phyloP scores from a whole-genome alignment of 1,139 yeast species.

The Kurtzmaniella quercitrusa region DNA sequence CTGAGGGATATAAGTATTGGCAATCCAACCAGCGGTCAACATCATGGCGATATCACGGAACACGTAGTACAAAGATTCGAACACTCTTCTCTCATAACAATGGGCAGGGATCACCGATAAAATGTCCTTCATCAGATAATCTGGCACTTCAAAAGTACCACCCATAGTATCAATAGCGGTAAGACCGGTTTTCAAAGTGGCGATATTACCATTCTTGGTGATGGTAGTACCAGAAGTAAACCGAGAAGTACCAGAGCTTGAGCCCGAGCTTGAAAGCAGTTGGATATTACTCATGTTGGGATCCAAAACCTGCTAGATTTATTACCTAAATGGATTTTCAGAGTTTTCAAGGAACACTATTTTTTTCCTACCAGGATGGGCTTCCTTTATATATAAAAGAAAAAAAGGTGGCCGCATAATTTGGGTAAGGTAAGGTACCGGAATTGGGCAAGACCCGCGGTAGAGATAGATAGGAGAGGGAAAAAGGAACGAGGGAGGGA shows the following conservation, averaged over 20 bases:
- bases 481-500: not conserved
- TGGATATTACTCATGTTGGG: constrained; percentile 5
- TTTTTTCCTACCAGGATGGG: not conserved
- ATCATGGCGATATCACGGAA: constrained; percentile 50
- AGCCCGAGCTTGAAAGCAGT: constrained; percentile 2
- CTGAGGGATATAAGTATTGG: constrained; percentile 47
- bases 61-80: constrained; percentile 50
- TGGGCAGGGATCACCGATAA: constrained; percentile 57
- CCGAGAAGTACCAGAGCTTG: constrained; percentile 4
- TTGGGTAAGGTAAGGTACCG: not conserved
- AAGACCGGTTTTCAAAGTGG: constrained; percentile 25
- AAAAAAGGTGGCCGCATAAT: not conserved
- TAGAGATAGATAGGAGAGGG: too few species aligned
- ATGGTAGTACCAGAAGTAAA: constrained; percentile 15
- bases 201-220: constrained; percentile 33
- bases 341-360: not conserved
- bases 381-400: not conserved
- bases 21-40: constrained; percentile 40
- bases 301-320: too few species aligned
- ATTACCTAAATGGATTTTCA: too few species aligned
- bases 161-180: constrained; percentile 52
- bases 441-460: too few species aligned
- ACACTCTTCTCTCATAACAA: constrained; percentile 54
- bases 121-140: constrained; percentile 58
- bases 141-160: constrained; percentile 56